phyloP scores from a whole-genome alignment of 2,329 filamentous ascomycete species.

The Juglanconis juglandina region DNA sequence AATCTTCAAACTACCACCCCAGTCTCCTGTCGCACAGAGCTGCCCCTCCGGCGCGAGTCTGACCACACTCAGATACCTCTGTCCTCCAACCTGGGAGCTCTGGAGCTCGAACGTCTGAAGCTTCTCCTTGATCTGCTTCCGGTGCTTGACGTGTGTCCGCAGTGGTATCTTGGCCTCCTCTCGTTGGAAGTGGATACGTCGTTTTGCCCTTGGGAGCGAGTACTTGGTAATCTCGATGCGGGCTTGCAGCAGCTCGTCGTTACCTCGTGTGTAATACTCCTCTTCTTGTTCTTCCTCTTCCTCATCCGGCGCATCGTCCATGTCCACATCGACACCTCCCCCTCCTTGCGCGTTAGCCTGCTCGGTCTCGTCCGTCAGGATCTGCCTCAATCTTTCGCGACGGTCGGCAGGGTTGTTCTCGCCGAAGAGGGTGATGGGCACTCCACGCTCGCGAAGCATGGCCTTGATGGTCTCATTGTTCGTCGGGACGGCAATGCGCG shows the following conservation, averaged over 20 bases:
- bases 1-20: conserved; percentile 84
- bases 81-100: conserved; percentile 87
- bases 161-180: conserved; percentile 79
- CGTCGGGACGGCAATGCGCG: conserved; percentile 86
- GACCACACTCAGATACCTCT: conserved; percentile 86
- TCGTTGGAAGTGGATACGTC: conserved; percentile 72
- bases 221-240: conserved; percentile 77
- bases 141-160: conserved; percentile 86
- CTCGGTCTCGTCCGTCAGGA: conserved; percentile 72
- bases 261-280: conserved; percentile 91
- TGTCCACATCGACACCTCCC: conserved; percentile 56
- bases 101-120: conserved; percentile 83
- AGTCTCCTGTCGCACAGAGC: conserved; percentile 84
- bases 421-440: conserved; percentile 91
- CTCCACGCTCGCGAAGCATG: conserved; percentile 78
- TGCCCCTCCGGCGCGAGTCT: conserved; percentile 84
- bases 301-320: conserved; percentile 56
- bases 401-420: conserved; percentile 76
- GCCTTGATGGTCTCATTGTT: conserved; percentile 84
- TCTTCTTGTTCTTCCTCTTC: conserved; percentile 75
- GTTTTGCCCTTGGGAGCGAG: conserved; percentile 78
- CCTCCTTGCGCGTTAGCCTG: conserved; percentile 43
- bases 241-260: conserved; percentile 68
- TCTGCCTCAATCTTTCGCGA: conserved; percentile 78
- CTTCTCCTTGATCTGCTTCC: conserved; percentile 82